A percentile compares a stretch with the other conserved stretches of the same genome.
Evolutionary conservation across 148 eudicot species (phyloP).

Genomic region (Oxyria digyna): DNA sequence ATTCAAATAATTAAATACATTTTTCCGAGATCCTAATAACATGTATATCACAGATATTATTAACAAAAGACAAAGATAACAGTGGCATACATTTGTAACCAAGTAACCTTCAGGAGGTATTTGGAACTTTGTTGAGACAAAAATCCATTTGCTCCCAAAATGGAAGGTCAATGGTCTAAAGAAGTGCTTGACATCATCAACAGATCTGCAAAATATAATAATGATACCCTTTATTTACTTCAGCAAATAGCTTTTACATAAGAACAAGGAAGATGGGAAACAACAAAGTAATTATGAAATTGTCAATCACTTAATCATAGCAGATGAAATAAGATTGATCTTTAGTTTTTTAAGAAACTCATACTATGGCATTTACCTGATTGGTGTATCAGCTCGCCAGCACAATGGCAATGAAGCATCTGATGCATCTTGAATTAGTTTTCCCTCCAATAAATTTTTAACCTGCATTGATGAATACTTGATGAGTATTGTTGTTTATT

Average conservation of each 20-base stretch:
- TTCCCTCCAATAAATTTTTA: slow-evolving; percentile 20
- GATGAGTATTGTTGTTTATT: background rate
- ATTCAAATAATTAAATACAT: background rate
- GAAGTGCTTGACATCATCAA: slow-evolving; percentile 28
- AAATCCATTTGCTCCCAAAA: slow-evolving; percentile 46
- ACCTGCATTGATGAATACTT: slow-evolving; percentile 19
- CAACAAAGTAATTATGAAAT: background rate
- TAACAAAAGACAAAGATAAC: background rate
- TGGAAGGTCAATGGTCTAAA: slow-evolving; percentile 45
- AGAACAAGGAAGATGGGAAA: background rate
- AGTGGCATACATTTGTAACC: slow-evolving; percentile 27
- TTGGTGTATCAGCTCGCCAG: slow-evolving; percentile 40
- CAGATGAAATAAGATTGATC: no score
- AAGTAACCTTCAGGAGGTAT: slow-evolving; percentile 52
- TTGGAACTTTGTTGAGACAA: slow-evolving; percentile 25
- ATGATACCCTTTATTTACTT: background rate
- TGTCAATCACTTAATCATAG: background rate
- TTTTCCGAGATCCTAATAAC: background rate
- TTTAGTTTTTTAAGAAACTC: no score
- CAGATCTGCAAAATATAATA: slow-evolving; percentile 23
- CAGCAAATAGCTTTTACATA: no score
- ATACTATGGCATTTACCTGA: no score
- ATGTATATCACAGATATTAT: background rate
- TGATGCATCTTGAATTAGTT: slow-evolving; percentile 29
- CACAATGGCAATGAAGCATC: slow-evolving; percentile 47